Evolutionary conservation across 2,329 filamentous ascomycete genomes (phyloP).

Genomic region (Diaporthe longicolla): DNA sequence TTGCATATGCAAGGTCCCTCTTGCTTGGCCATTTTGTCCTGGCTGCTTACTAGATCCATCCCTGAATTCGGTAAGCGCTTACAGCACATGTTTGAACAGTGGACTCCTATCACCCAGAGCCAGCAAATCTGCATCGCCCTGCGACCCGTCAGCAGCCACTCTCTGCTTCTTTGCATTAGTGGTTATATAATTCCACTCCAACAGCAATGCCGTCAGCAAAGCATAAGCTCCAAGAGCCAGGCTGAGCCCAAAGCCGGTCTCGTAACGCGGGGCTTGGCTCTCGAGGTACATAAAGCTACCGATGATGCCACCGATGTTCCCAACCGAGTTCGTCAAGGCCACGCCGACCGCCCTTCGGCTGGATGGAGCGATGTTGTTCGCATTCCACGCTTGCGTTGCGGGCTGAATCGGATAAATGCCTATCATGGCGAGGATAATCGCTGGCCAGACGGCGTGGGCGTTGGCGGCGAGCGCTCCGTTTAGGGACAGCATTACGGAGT

Average conservation of each 20-base stretch:
- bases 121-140: constrained; percentile 6
- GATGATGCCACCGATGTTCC: constrained; percentile 1
- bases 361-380: constrained; percentile 10
- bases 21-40: constrained; percentile 41
- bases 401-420: background rate
- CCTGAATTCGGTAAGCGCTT: background rate
- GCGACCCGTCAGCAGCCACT: background rate
- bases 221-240: background rate
- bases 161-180: constrained; percentile 1
- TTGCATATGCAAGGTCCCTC: constrained; percentile 45
- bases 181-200: background rate
- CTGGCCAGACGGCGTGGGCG: background rate
- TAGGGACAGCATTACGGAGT: constrained; percentile 1
- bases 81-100: constrained; percentile 26
- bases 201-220: background rate
- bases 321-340: background rate
- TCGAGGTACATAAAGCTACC: constrained; percentile 25
- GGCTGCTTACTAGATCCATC: constrained; percentile 32
- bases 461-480: background rate
- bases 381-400: constrained; percentile 4
- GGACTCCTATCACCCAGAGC: constrained; percentile 10
- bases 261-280: background rate
- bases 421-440: background rate
- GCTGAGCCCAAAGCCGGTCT: constrained; percentile 1
- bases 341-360: background rate